Conservation (phyloP, 805 yeast species). For the Priceomyces medius region DNA sequence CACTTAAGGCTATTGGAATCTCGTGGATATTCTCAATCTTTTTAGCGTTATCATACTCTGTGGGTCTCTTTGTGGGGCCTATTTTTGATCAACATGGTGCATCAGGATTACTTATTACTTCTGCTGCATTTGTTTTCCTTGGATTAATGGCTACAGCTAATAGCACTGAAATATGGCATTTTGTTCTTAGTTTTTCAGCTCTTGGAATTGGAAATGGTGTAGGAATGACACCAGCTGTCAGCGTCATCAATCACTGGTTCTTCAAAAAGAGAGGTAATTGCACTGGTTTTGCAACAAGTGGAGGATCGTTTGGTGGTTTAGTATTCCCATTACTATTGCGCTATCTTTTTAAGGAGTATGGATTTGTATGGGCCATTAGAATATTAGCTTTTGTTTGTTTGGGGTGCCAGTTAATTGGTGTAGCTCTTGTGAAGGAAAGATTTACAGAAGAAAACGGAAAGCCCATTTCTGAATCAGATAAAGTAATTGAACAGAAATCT, state of each 20-base stretch:
- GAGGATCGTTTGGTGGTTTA: constrained; percentile 68
- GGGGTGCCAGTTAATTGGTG: constrained; percentile 23
- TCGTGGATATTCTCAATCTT: constrained; percentile 68
- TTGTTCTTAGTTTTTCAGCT: constrained; percentile 55
- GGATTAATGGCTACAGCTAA: constrained; percentile 60
- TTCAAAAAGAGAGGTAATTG: constrained; percentile 39
- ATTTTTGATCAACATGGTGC: constrained; percentile 65
- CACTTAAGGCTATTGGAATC: constrained; percentile 45
- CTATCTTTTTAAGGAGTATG: constrained; percentile 44
- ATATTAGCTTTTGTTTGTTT: constrained; percentile 39
- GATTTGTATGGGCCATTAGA: constrained; percentile 61
- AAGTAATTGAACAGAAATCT: constrained; percentile 3
- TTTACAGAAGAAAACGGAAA: constrained; percentile 10
- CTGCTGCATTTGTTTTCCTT: constrained; percentile 42
- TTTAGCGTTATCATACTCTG: constrained; percentile 46
- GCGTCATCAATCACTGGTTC: constrained; percentile 69
- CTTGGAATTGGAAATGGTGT: constrained; percentile 61
- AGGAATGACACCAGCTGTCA: constrained; percentile 58
- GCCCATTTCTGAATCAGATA: constrained; percentile 1
- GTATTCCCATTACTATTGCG: constrained; percentile 56
- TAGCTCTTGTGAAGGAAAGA: constrained; percentile 29
- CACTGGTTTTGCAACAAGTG: constrained; percentile 61
- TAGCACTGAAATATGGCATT: constrained; percentile 55
- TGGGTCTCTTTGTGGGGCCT: constrained; percentile 55
- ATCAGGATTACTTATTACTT: constrained; percentile 38